Evolutionary conservation across 2,329 filamentous ascomycete species (phyloP).

Genomic region (Colletotrichum filicis): DNA sequence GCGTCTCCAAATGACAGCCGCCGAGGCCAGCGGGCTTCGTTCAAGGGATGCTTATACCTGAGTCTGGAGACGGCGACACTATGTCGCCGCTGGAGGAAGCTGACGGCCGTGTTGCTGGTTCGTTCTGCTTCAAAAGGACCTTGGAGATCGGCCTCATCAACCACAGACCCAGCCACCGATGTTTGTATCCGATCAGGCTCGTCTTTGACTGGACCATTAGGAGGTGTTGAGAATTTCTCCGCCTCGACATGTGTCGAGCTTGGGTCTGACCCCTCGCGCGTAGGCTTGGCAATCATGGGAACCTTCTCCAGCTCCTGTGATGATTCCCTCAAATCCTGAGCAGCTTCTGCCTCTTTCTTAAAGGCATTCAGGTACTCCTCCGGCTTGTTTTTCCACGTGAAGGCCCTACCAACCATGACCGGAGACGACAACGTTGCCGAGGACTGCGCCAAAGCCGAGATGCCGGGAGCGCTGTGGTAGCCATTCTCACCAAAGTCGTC

Average conservation of each 20-base stretch:
- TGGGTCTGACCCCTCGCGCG: slow-evolving; percentile 12
- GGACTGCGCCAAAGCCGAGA: slow-evolving; percentile 49
- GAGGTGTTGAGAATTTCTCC: slow-evolving; percentile 8
- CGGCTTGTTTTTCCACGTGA: slow-evolving; percentile 73
- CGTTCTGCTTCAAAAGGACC: slow-evolving; percentile 62
- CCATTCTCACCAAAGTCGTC: slow-evolving; percentile 61
- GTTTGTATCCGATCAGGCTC: slow-evolving; percentile 37
- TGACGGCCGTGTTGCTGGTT: slow-evolving; percentile 53
- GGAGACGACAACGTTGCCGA: slow-evolving; percentile 48
- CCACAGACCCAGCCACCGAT: slow-evolving; percentile 69
- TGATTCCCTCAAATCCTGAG: slow-evolving; percentile 10
- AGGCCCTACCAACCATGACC: slow-evolving; percentile 59
- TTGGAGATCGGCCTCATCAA: slow-evolving; percentile 69
- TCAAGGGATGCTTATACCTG: slow-evolving; percentile 46
- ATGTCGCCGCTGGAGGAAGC: slow-evolving; percentile 70
- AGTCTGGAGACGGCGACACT: slow-evolving; percentile 57
- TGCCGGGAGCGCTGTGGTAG: slow-evolving; percentile 45
- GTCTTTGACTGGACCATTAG: slow-evolving; percentile 23
- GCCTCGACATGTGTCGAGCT: slow-evolving; percentile 18
- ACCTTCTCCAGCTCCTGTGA: slow-evolving; percentile 13
- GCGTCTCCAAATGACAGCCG: slow-evolving; percentile 81
- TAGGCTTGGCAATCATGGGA: background rate
- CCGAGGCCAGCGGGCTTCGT: slow-evolving; percentile 75
- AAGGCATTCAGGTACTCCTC: slow-evolving; percentile 62
- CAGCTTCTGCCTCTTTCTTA: slow-evolving; percentile 30